Percentiles rank a stretch among this genome's conserved stretches.
These are phyloP conservation scores for Plectosphaerella plurivora DNA, from an alignment of 2,329 filamentous ascomycete genomes.

Conservation along the genomic window DNA sequence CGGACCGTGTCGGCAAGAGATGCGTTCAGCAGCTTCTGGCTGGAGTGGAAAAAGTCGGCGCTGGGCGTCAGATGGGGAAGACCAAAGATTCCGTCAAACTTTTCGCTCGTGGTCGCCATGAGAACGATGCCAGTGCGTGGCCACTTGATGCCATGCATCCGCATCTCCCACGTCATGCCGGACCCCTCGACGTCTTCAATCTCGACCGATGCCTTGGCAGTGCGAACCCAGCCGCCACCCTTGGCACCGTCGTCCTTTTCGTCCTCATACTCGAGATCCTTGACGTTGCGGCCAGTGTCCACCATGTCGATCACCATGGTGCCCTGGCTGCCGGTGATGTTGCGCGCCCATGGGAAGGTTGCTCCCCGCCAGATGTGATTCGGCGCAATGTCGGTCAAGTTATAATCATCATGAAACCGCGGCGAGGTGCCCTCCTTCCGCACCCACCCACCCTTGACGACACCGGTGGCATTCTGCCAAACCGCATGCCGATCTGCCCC, in stretches of 20 bases:
- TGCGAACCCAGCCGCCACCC: conserved; percentile 55
- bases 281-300: conserved; percentile 39
- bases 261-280: conserved; percentile 38
- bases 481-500: conserved; percentile 37
- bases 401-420: conserved; percentile 47
- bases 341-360: conserved; percentile 65
- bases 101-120: conserved; percentile 86
- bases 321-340: conserved; percentile 71
- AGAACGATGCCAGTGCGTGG: conserved; percentile 73
- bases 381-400: conserved; percentile 61
- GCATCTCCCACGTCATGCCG: conserved; percentile 74
- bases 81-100: conserved; percentile 87
- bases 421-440: conserved; percentile 46
- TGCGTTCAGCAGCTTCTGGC: conserved; percentile 64
- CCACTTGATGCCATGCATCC: conserved; percentile 82
- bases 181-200: conserved; percentile 67
- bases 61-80: conserved; percentile 75
- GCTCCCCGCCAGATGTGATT: conserved; percentile 59
- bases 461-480: conserved; percentile 78
- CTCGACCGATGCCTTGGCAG: conserved; percentile 65
- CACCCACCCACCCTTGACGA: conserved; percentile 72
- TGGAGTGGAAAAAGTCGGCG: conserved; percentile 50
- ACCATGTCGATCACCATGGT: conserved; percentile 64
- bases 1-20: conserved; percentile 65
- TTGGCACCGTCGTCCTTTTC: conserved; percentile 25